These are phyloP conservation scores for Thamnidium elegans DNA, from an alignment of 192 early-diverging fungal species.

Conservation along the genomic window DNA sequence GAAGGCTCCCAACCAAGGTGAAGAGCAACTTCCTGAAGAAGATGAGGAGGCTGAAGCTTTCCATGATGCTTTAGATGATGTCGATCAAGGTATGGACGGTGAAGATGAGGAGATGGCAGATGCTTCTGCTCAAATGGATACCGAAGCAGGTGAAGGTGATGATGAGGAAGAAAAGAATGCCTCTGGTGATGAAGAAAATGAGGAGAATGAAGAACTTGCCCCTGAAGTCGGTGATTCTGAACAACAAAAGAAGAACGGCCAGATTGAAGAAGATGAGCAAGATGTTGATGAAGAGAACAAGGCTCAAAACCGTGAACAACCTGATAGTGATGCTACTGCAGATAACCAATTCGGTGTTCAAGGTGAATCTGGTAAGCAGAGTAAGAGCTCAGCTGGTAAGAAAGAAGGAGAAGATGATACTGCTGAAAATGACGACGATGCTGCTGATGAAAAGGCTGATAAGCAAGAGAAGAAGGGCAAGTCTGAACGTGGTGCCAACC, in stretches of 20 bases:
- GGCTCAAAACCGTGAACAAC: constrained; percentile 39
- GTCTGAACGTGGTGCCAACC: constrained; percentile 25
- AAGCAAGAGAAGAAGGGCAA: constrained; percentile 25
- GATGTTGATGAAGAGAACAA: constrained; percentile 35
- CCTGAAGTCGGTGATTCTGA: constrained; percentile 39
- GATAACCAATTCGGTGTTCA: constrained; percentile 68
- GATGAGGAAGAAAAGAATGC: constrained; percentile 48
- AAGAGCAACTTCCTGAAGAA: constrained; percentile 45
- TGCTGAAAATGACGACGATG: constrained; percentile 19
- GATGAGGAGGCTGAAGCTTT: constrained; percentile 39
- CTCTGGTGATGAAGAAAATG: constrained; percentile 36
- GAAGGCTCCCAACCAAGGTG: constrained; percentile 35
- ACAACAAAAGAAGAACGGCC: constrained; percentile 34
- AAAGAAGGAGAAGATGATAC: constrained; percentile 46
- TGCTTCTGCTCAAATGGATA: constrained; percentile 30
- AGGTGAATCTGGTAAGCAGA: constrained; percentile 58
- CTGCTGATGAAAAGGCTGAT: constrained; percentile 25
- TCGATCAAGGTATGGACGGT: constrained; percentile 38
- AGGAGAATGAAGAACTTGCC: constrained; percentile 43
- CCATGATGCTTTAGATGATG: constrained; percentile 42
- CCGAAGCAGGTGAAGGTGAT: constrained; percentile 36
- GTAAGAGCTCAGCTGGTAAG: constrained; percentile 35
- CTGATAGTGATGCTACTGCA: constrained; percentile 44
- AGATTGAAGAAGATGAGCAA: constrained; percentile 45
- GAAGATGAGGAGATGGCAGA: constrained; percentile 46